A percentile compares a stretch with the other conserved stretches of the same genome.
Evolutionary conservation across 2,329 filamentous ascomycete species (phyloP).

Genomic region (Trichoderma breve): DNA sequence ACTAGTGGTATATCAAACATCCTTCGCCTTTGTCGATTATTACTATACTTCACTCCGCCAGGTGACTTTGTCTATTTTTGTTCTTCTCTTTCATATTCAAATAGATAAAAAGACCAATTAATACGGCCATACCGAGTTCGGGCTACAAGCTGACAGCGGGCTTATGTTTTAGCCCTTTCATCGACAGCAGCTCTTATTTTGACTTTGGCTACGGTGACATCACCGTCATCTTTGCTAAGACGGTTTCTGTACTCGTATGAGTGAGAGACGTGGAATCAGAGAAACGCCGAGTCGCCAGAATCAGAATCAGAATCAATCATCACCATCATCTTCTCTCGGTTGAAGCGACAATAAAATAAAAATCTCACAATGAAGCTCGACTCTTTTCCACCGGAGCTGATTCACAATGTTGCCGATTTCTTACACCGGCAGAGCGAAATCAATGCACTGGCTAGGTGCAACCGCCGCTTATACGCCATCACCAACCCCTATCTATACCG

Average conservation of each 20-base stretch:
- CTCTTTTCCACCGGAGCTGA: neutral
- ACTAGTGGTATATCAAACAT: neutral
- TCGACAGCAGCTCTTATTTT: neutral
- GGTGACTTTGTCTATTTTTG: neutral
- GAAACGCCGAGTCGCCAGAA: neutral
- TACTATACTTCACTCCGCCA: too few relatives aligned
- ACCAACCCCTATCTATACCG: neutral
- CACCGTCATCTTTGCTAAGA: neutral
- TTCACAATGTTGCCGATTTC: neutral
- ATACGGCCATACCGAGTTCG: neutral
- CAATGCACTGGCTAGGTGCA: slow-evolving; percentile 6
- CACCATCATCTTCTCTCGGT: neutral
- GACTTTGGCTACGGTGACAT: neutral
- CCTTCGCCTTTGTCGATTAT: neutral
- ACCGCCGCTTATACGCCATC: neutral
- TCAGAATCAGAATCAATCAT: neutral
- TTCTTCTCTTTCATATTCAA: neutral
- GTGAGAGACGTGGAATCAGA: neutral
- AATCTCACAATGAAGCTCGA: neutral
- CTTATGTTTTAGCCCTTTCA: neutral
- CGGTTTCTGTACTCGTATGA: neutral
- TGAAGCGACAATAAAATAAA: neutral
- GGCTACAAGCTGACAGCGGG: neutral
- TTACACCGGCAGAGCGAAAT: neutral
- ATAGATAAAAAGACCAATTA: neutral